Evolutionary conservation across 2,329 filamentous ascomycete genomes (phyloP).

Genomic region (Neofusicoccum sp.): DNA sequence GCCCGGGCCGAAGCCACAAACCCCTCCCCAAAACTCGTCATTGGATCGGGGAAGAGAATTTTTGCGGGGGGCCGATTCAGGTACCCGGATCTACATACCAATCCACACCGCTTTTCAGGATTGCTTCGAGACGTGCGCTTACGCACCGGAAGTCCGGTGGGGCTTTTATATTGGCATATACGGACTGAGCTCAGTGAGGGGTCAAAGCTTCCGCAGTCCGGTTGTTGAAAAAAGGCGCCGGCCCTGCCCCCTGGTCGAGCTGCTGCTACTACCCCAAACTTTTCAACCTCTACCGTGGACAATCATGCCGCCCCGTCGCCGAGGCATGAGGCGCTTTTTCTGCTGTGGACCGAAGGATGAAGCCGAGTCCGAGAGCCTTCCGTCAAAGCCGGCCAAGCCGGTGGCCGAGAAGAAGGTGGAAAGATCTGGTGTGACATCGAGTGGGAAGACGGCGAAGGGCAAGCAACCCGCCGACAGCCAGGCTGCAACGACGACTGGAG

Average conservation of each 20-base stretch:
- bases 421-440: conserved; percentile 1
- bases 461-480: background rate
- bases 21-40: background rate
- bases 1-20: conserved; percentile 7
- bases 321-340: conserved; percentile 14
- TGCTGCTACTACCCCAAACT: conserved; percentile 2
- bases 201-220: conserved; percentile 9
- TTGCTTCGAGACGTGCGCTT: conserved; percentile 8
- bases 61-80: conserved; percentile 10
- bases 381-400: conserved; percentile 10
- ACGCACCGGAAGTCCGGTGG: conserved; percentile 7
- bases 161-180: conserved; percentile 15
- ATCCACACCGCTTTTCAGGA: conserved; percentile 13
- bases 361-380: background rate
- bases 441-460: conserved; percentile 2
- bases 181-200: conserved; percentile 8
- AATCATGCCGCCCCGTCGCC: conserved; percentile 9
- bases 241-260: conserved; percentile 9
- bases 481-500: background rate
- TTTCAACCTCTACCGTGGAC: background rate
- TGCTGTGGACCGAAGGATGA: conserved; percentile 13
- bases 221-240: conserved; percentile 11
- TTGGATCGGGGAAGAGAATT: conserved; percentile 12
- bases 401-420: conserved; percentile 8
- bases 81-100: conserved; percentile 14